Conservation (phyloP, 805 yeast genomes). For the Yarrowia osloensis region DNA sequence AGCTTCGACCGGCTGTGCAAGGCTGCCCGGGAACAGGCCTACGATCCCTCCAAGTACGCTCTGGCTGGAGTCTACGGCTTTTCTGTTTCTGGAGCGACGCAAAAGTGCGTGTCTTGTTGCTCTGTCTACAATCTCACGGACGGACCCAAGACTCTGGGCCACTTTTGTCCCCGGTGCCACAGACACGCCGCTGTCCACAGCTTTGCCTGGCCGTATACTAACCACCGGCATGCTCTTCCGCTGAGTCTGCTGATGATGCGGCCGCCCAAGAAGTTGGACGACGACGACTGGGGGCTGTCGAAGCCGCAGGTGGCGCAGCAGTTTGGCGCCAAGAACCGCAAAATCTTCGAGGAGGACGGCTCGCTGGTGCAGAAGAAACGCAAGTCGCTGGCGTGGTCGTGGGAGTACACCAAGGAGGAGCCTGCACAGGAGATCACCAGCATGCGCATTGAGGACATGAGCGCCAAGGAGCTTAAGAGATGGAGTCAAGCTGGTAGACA, state of each 20-base stretch:
- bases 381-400: conserved; percentile 7
- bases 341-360: conserved; percentile 7
- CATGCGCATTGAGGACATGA: conserved; percentile 15
- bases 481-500: conserved; percentile 7
- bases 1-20: conserved; percentile 7
- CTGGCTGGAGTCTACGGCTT: neutral
- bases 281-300: neutral
- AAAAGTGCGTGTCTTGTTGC: neutral
- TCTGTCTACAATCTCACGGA: neutral
- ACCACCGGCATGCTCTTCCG: neutral
- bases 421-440: conserved; percentile 15
- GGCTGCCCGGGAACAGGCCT: conserved; percentile 4
- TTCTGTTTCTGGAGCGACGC: neutral
- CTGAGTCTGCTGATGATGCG: neutral
- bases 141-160: conserved; percentile 32
- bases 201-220: conserved; percentile 39
- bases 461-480: neutral
- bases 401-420: conserved; percentile 26
- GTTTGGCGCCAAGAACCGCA: conserved; percentile 2
- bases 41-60: neutral
- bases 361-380: conserved; percentile 10
- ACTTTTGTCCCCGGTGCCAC: conserved; percentile 41
- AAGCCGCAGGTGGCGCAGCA: conserved; percentile 1
- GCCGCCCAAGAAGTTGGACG: conserved; percentile 14
- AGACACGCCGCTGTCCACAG: conserved; percentile 41